A percentile compares a stretch with the other conserved stretches of the same genome.
Conservation (phyloP, 208 protist genomes). For the Leishmania mexicana region DNA sequence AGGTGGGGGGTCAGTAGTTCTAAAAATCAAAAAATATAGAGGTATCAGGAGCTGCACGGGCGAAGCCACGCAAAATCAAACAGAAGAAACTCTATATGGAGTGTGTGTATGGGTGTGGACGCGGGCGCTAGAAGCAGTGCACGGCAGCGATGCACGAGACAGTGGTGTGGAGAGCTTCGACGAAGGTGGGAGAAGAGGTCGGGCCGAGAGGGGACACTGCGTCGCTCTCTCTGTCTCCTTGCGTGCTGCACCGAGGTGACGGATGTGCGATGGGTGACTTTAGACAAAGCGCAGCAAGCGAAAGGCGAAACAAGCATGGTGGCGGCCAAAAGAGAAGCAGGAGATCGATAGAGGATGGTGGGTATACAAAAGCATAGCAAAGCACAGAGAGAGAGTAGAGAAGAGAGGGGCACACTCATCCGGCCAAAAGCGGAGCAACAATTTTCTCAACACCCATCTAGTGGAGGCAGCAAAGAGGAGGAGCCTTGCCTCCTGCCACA, state of each 20-base stretch:
- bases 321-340: neutral
- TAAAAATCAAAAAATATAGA: conserved; percentile 9
- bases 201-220: neutral
- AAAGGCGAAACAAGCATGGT: neutral
- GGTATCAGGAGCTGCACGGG: neutral
- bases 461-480: neutral
- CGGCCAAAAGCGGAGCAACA: neutral
- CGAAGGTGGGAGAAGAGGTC: neutral
- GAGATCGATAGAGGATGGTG: neutral
- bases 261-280: neutral
- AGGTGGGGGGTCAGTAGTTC: neutral
- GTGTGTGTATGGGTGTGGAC: neutral
- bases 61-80: neutral
- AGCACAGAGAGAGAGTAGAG: neutral
- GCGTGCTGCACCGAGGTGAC: neutral
- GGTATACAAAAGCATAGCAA: neutral
- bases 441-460: neutral
- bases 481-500: neutral
- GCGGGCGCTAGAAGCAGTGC: neutral
- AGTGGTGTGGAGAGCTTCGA: neutral
- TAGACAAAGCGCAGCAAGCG: neutral
- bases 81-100: neutral
- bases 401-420: neutral
- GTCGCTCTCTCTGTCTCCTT: conserved; percentile 1
- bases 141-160: neutral